phyloP scores from a whole-genome alignment of 495 filamentous ascomycete genomes.

The Aspergillus ostianus region DNA sequence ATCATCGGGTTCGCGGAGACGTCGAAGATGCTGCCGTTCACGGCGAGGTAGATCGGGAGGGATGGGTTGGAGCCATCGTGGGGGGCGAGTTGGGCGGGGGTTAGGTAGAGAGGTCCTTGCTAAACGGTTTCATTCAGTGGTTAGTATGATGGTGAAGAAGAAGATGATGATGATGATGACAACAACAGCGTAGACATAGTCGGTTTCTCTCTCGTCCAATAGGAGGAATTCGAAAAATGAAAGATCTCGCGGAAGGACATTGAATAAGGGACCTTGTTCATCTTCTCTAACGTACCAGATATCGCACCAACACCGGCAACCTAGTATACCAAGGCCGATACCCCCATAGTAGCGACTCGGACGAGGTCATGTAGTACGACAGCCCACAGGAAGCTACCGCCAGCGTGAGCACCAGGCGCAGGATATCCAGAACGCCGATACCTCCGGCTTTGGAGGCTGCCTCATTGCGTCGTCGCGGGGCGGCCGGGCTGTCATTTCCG shows the following conservation, averaged over 20 bases:
- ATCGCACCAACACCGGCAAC: slow-evolving; percentile 57
- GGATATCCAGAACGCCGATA: slow-evolving; percentile 66
- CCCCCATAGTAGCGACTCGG: slow-evolving; percentile 64
- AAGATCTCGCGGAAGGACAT: background rate
- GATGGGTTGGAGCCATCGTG: slow-evolving; percentile 76
- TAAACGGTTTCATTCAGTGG: slow-evolving; percentile 24
- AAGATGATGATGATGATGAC: slow-evolving; percentile 1
- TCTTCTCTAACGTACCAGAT: slow-evolving; percentile 49
- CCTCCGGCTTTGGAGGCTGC: slow-evolving; percentile 19
- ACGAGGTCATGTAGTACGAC: slow-evolving; percentile 76
- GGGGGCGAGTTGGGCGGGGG: slow-evolving; percentile 64
- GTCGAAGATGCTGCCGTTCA: slow-evolving; percentile 95
- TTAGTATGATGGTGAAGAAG: slow-evolving; percentile 4
- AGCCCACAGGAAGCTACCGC: slow-evolving; percentile 65
- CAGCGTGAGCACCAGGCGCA: slow-evolving; percentile 70
- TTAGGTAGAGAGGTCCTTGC: slow-evolving; percentile 60
- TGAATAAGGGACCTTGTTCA: slow-evolving; percentile 1
- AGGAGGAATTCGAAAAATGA: background rate
- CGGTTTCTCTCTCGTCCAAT: background rate
- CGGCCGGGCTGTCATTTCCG: slow-evolving; percentile 18
- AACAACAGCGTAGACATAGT: background rate
- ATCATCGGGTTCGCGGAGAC: slow-evolving; percentile 69
- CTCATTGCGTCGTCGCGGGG: slow-evolving; percentile 6
- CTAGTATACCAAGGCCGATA: slow-evolving; percentile 70
- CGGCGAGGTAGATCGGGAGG: slow-evolving; percentile 83